Evolutionary conservation across 2,329 filamentous ascomycete species (phyloP).

Genomic region (Dryadomyces quercivorus): DNA sequence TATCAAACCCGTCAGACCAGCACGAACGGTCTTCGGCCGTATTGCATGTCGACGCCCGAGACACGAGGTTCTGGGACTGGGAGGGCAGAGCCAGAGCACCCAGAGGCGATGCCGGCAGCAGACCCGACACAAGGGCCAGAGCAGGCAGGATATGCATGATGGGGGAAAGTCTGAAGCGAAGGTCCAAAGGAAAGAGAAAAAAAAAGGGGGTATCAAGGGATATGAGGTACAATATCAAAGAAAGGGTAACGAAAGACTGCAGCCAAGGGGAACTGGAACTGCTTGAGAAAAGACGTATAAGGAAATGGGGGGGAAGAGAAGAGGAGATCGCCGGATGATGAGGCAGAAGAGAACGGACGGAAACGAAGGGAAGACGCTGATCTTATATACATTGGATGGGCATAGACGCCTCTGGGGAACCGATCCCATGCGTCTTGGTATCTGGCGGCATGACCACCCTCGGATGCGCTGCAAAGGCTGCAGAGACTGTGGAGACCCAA

Average conservation of each 20-base stretch:
- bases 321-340: background rate
- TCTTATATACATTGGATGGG: background rate
- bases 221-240: background rate
- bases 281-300: background rate
- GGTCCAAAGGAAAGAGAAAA: background rate
- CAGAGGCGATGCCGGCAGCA: background rate
- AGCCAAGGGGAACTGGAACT: too few relatives aligned
- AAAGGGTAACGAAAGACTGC: background rate
- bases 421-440: background rate
- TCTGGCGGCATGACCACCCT: background rate
- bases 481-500: too few relatives aligned
- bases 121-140: background rate
- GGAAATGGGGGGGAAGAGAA: background rate
- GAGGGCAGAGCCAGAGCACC: background rate
- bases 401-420: background rate
- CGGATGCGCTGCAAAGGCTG: too few relatives aligned
- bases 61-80: background rate
- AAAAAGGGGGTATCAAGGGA: background rate
- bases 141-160: background rate
- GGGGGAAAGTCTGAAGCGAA: background rate
- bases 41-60: slow-evolving; percentile 6
- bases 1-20: slow-evolving; percentile 7
- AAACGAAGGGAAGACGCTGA: background rate
- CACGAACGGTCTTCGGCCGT: slow-evolving; percentile 8
- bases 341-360: background rate